Evolutionary conservation across 176 grass and related monocot genomes (phyloP), one percentile per base, ranked within the genome.

Genomic region (Secale cereale): DNA sequence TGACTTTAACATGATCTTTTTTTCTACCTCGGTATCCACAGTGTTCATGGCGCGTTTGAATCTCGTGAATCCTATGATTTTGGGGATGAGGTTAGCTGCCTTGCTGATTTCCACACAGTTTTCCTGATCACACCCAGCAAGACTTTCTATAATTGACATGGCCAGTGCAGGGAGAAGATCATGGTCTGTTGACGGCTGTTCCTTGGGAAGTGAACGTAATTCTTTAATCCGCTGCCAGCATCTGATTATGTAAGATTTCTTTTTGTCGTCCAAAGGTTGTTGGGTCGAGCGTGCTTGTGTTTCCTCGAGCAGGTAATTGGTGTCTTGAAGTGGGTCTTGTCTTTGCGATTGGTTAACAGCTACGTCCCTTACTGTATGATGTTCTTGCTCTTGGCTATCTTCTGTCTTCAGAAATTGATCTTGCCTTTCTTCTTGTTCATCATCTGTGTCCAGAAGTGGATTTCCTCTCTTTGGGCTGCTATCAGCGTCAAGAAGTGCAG

Each of bases 11-110:
- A 81, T 7, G 11, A 70, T 0, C 28, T 15, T 50, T 10, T 81
- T 17, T 25, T 67, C 27, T 33, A 11, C 2, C 4, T 16, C 9
- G 11, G 43, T 35, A 70, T 27, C 33, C 1, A 5, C 1, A 5
- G 3, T 74, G 40, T 13, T 39, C 33, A 3, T 66, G 39, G 13
- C 63, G 16, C 3, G 33, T 71, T 2, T 17, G 31, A 57, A 70
- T 31, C 46, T 71, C 39, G 65, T 71, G 48, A 82, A 71, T 39
- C n/a, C 80, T 59, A 82, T 59, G n/a, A 71, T 71, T 32, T 82
- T 82, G 0, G 48, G n/a, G 46, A 71, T 39, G 65, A 82, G 66
- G 32, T 40, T 9, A 37, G n/a, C 10, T 13, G n/a, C n/a, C 1
- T 11, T 70, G 66, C 46, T 56, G 5, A 82, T 82, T 40, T 82